Base-by-base conservation (phyloP, 495 filamentous ascomycete genomes). In the Xylaria scruposa region DNA sequence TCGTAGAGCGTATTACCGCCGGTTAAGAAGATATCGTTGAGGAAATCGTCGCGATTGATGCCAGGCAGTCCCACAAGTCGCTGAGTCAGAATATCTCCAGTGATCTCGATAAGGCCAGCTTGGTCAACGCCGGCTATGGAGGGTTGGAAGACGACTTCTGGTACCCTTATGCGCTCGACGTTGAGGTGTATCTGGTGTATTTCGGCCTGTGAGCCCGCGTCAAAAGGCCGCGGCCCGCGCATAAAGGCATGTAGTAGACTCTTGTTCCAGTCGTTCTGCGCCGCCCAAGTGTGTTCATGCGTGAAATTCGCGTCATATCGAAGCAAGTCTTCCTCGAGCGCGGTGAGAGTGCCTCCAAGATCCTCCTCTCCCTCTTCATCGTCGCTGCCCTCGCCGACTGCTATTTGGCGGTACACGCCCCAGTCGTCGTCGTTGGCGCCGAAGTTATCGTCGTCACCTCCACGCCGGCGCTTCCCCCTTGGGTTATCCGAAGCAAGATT, bases 341-440 rank as follows among this genome's bases (percentile, higher is more conserved):
- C 82, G 73, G 92, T 90, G 36, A 99, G 87, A 58, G 86, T 87
- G 2, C 84, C 88, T 42, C 88, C 88, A 0, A 97, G 85, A 72
- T 98, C 95, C 81, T 97, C 94, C 73, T 97, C 94, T 72, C 96
- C 95, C 78, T 97, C 94, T 51, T 90, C 89, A 68, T 89, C 86
- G 77, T 95, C 93, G 74, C 90, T 91, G 21, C 84, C 84, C 19
- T 84, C 84, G 19, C 92, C 94, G 1, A 90, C 93, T 4, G 94
- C 94, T 53, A 99, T 95, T 31, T 90, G 91, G 24, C 97, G 90
- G 81, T 99, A 99, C 17, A 99, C 93, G 65, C 92, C 92, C 96
- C 96, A 99, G 80, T 99, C 96, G 69, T 95, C 94, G 74, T 99
- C 96, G 78, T 99, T 96, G 44, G 95, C 95, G 68, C 96, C 96